Percentiles rank a stretch among this genome's conserved stretches.
Evolutionary conservation across 2,329 filamentous ascomycete genomes (phyloP).

Genomic region (Cucurbitaria berberidis): DNA sequence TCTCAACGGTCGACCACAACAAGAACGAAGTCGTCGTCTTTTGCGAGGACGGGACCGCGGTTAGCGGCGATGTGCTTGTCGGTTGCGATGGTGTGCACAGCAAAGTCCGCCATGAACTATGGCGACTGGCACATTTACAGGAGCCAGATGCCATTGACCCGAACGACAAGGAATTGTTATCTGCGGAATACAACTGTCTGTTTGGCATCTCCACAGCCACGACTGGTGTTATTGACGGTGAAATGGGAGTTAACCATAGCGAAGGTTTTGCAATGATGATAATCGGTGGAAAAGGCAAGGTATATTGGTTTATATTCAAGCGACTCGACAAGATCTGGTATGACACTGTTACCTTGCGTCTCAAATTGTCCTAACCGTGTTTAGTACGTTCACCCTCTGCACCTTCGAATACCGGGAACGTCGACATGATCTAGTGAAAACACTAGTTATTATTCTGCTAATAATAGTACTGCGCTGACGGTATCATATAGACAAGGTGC

Average conservation of each 20-base stretch:
- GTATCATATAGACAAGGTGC: constrained; percentile 23
- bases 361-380: not conserved
- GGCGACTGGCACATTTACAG: constrained; percentile 10
- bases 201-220: constrained; percentile 16
- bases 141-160: constrained; percentile 6
- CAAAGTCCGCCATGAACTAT: constrained; percentile 15
- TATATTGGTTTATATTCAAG: constrained; percentile 41
- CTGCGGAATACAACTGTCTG: constrained; percentile 19
- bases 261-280: constrained; percentile 10
- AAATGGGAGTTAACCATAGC: constrained; percentile 9
- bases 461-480: not conserved
- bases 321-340: constrained; percentile 22
- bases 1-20: constrained; percentile 11
- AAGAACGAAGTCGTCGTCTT: constrained; percentile 11
- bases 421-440: no score
- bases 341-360: not conserved
- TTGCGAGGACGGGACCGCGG: constrained; percentile 12
- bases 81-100: constrained; percentile 23
- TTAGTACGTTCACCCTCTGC: constrained; percentile 8
- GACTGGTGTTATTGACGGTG: constrained; percentile 4
- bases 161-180: constrained; percentile 7
- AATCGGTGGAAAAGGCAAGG: constrained; percentile 20
- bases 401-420: no score
- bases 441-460: not conserved
- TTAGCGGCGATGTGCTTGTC: constrained; percentile 15